Evolutionary conservation across 2,329 filamentous ascomycete genomes (phyloP).

Genomic region (Fusarium ramigenum): DNA sequence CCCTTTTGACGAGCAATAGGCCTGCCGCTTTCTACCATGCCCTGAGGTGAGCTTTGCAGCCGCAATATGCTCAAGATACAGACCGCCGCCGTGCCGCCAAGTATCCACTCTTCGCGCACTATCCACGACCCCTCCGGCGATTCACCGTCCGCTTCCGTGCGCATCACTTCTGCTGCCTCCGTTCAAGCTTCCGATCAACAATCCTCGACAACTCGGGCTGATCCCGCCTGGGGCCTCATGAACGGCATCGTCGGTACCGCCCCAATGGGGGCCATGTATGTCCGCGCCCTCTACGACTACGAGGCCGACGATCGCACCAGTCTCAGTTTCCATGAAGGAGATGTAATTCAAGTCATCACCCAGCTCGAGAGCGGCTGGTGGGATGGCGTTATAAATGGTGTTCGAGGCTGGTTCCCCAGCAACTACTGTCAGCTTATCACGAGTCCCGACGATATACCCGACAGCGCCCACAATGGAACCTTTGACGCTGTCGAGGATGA

Average conservation of each 20-base stretch:
- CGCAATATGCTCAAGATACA: slow-evolving; percentile 46
- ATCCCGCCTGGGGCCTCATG: slow-evolving; percentile 55
- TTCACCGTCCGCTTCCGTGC: slow-evolving; percentile 42
- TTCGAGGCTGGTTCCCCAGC: slow-evolving; percentile 98
- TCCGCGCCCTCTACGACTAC: slow-evolving; percentile 96
- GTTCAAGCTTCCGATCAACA: slow-evolving; percentile 40
- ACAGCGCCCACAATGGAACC: slow-evolving; percentile 65
- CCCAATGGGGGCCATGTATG: slow-evolving; percentile 80
- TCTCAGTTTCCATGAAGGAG: slow-evolving; percentile 94
- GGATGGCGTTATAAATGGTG: slow-evolving; percentile 97
- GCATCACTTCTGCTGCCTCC: slow-evolving; percentile 41
- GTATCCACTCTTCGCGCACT: slow-evolving; percentile 46
- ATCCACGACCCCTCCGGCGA: slow-evolving; percentile 44
- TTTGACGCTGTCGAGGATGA: slow-evolving; percentile 69
- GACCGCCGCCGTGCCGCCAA: slow-evolving; percentile 45
- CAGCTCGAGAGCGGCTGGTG: slow-evolving; percentile 99
- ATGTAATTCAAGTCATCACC: slow-evolving; percentile 98
- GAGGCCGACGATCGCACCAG: slow-evolving; percentile 97
- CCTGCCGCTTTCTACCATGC: slow-evolving; percentile 48
- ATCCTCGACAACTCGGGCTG: slow-evolving; percentile 38
- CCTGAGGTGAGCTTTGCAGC: slow-evolving; percentile 47
- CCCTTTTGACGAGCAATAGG: slow-evolving; percentile 43
- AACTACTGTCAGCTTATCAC: slow-evolving; percentile 95
- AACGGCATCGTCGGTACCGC: slow-evolving; percentile 69
- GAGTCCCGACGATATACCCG: slow-evolving; percentile 76